These are phyloP conservation scores for Maudiozyma serrabonitensis DNA, from an alignment of 805 yeast species.

Conservation along the genomic window DNA sequence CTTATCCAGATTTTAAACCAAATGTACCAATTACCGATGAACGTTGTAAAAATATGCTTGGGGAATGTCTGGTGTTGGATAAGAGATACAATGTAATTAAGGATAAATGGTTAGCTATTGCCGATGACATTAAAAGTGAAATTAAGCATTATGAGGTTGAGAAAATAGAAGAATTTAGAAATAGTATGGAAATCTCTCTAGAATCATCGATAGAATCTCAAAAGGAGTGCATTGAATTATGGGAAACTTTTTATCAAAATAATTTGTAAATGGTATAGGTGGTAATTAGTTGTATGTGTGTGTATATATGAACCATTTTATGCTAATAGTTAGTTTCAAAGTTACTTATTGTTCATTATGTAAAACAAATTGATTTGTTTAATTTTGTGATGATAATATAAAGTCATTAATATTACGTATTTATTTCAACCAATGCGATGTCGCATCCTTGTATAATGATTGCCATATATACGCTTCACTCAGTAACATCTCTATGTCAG, in stretches of 20 bases:
- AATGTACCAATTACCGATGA: slow-evolving; percentile 44
- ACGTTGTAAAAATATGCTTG: slow-evolving; percentile 45
- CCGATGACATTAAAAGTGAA: slow-evolving; percentile 58
- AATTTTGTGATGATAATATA: too few species aligned
- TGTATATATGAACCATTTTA: background rate
- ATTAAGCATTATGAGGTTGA: slow-evolving; percentile 59
- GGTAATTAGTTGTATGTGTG: too few species aligned
- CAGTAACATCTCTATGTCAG: slow-evolving; percentile 80
- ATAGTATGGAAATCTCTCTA: slow-evolving; percentile 79
- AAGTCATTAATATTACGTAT: background rate
- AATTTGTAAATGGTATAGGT: slow-evolving; percentile 14
- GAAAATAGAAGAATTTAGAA: slow-evolving; percentile 74
- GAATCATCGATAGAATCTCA: slow-evolving; percentile 89
- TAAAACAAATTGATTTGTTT: too few species aligned
- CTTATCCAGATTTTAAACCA: slow-evolving; percentile 32
- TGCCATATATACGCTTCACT: slow-evolving; percentile 98
- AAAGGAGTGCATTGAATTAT: slow-evolving; percentile 79
- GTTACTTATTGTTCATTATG: too few species aligned
- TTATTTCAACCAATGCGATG: slow-evolving; percentile 56
- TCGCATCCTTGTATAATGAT: slow-evolving; percentile 77
- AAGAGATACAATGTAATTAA: slow-evolving; percentile 44
- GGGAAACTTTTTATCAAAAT: slow-evolving; percentile 79
- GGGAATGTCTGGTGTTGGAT: slow-evolving; percentile 50
- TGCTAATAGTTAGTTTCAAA: background rate
- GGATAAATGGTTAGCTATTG: slow-evolving; percentile 51